Base-by-base conservation (phyloP, 2,329 filamentous ascomycete genomes). In the Aspergillus caelatus region DNA sequence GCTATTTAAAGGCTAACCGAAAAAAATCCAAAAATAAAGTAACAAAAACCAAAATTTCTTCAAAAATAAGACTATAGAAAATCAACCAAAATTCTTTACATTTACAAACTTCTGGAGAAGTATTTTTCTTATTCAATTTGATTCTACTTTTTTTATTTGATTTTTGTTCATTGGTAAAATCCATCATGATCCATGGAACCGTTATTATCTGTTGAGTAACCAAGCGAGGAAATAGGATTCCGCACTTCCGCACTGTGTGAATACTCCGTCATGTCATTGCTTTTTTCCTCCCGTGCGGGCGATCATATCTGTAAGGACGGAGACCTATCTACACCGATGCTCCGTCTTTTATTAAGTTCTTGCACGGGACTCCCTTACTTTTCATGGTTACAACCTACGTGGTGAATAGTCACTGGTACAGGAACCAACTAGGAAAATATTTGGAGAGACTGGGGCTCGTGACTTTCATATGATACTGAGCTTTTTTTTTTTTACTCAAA, bases 1-100 rank as follows among this genome's bases (percentile, higher is more conserved):
- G 39, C 52, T 55, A 55, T 54, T 54, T 54, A 34, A 36, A 54
- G 52, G 52, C 28, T 54, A 54, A 36, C 52, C 52, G 52, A 36
- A 36, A 53, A 53, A 50, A 28, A 16, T 30, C 46, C 52, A 26
- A 34, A 54, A 36, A 36, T 32, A 55, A 36, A 36, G 23, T 9
- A 23, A 36, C 23, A 26, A 36, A 36, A 23, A 54, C 34, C 12
- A 39, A 36, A 23, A 55, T 39, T 26, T 26, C 21, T 32, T 55
- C n/a, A 55, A 36, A 55, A 26, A 55, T 5, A 32, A n/a, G 12
- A 10, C 28, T 11, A 28, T 6, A 36, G 34, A 16, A 6, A 16
- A 36, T 36, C 34, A 16, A 7, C 16, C 34, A 16, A 7, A 16
- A 16, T 36, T 16, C 14, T 36, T 14, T 5, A 36, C 12, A 16